Conservation (phyloP, 2,329 filamentous ascomycete genomes). For the Xylaria sp. region DNA sequence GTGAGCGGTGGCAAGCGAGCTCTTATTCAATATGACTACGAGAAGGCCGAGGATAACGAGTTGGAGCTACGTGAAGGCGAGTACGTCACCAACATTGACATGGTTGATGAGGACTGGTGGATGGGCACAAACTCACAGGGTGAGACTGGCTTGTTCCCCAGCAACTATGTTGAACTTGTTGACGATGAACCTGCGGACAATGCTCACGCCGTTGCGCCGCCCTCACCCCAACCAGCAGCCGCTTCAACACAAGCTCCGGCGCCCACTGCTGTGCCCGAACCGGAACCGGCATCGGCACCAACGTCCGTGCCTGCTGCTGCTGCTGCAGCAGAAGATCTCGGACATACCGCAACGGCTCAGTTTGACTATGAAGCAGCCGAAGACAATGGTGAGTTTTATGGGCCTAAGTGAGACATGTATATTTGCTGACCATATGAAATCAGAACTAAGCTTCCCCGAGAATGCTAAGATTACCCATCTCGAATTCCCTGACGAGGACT, state of each 20-base stretch:
- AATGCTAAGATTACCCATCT: conserved; percentile 83
- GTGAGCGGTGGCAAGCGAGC: conserved; percentile 73
- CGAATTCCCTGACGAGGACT: conserved; percentile 97
- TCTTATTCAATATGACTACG: conserved; percentile 91
- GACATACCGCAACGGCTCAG: conserved; percentile 81
- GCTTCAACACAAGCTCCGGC: conserved; percentile 52
- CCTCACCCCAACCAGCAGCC: conserved; percentile 53
- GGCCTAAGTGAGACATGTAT: not conserved
- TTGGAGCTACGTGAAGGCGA: conserved; percentile 91
- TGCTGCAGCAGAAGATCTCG: conserved; percentile 53
- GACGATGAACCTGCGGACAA: conserved; percentile 61
- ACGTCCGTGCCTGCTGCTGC: conserved; percentile 48
- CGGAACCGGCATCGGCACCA: conserved; percentile 36
- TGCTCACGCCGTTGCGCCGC: conserved; percentile 49
- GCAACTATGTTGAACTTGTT: conserved; percentile 93
- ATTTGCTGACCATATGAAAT: conserved; percentile 55
- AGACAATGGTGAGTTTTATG: conserved; percentile 75
- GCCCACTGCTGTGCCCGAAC: conserved; percentile 49
- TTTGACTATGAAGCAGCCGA: conserved; percentile 98
- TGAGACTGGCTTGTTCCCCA: conserved; percentile 91
- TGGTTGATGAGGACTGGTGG: conserved; percentile 99
- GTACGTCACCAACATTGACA: conserved; percentile 89
- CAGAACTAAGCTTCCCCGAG: conserved; percentile 85
- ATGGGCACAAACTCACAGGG: conserved; percentile 89
- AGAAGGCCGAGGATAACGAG: conserved; percentile 97